Percentiles rank a stretch among this genome's conserved stretches.
Conservation (phyloP, 2,329 filamentous ascomycete species). For the Pyricularia grisea region DNA sequence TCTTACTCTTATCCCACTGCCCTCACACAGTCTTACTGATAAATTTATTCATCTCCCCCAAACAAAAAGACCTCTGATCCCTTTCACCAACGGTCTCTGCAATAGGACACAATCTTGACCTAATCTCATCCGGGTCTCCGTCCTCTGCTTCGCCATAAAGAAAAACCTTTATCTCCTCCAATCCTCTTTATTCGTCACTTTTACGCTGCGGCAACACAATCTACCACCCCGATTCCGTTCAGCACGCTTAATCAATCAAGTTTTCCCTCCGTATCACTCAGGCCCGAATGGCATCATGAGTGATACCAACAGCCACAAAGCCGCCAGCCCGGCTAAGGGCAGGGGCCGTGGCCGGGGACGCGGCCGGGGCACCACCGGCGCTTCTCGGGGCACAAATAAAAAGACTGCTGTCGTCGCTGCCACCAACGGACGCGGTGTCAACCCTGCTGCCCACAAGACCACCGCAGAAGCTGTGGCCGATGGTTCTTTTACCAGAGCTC, state of each 20-base stretch:
- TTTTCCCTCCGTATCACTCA: background rate
- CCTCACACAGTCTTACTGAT: background rate
- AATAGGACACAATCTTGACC: background rate
- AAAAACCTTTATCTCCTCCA: background rate
- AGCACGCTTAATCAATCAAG: background rate
- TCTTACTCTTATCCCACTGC: background rate
- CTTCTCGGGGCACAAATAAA: constrained; percentile 7
- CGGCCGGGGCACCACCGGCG: constrained; percentile 14
- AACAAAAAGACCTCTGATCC: too few species aligned
- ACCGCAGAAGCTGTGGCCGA: constrained; percentile 1
- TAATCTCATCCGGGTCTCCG: background rate
- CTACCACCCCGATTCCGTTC: background rate
- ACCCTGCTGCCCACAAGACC: constrained; percentile 42
- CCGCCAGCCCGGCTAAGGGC: constrained; percentile 19
- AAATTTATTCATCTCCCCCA: background rate
- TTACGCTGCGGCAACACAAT: background rate
- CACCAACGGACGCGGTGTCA: constrained; percentile 25
- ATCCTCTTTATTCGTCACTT: background rate
- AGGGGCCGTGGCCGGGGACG: constrained; percentile 25
- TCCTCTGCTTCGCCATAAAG: background rate
- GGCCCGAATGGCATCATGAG: constrained; percentile 11
- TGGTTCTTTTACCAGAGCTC: constrained; percentile 23
- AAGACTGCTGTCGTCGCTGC: constrained; percentile 17
- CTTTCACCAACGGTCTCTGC: background rate
- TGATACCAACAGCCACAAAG: constrained; percentile 9